These are phyloP conservation scores for Neurospora pannonica DNA, from an alignment of 495 filamentous ascomycete species.

Conservation along the genomic window DNA sequence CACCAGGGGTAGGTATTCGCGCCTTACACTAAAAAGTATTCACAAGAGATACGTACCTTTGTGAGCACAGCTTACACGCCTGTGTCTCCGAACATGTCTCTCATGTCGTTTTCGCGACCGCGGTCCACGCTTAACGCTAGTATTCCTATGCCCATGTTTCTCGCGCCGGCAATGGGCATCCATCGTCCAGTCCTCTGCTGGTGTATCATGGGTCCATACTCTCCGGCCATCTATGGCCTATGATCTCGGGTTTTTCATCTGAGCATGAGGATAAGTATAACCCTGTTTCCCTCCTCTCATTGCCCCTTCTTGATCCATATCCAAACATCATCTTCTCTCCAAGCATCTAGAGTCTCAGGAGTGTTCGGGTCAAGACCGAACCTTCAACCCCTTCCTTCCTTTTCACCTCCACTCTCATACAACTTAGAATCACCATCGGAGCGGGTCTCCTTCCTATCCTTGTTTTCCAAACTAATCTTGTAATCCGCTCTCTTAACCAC, in stretches of 20 bases:
- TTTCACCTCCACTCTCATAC: constrained; percentile 13
- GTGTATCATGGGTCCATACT: constrained; percentile 24
- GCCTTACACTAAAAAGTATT: not conserved
- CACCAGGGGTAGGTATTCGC: not conserved
- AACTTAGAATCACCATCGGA: constrained; percentile 18
- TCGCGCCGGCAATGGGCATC: constrained; percentile 15
- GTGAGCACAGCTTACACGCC: not conserved
- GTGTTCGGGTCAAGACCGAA: constrained; percentile 13
- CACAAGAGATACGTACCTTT: not conserved
- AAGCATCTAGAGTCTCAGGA: constrained; percentile 16
- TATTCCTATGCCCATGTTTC: constrained; percentile 5
- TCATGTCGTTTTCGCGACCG: constrained; percentile 1
- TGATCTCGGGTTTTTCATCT: constrained; percentile 17
- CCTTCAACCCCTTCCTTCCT: constrained; percentile 11
- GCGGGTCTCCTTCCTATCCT: constrained; percentile 30
- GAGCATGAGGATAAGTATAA: constrained; percentile 26
- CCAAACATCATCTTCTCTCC: constrained; percentile 20
- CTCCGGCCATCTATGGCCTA: constrained; percentile 30
- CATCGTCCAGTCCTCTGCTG: constrained; percentile 13
- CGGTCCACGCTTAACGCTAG: constrained; percentile 13
- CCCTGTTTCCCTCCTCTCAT: constrained; percentile 26
- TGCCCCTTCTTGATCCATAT: constrained; percentile 17
- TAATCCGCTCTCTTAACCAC: constrained; percentile 21
- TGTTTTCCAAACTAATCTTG: constrained; percentile 19
- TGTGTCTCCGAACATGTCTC: constrained; percentile 4